Conservation (phyloP, 139 green algal species). For the Auxenochlorella pyrenoidosa region DNA sequence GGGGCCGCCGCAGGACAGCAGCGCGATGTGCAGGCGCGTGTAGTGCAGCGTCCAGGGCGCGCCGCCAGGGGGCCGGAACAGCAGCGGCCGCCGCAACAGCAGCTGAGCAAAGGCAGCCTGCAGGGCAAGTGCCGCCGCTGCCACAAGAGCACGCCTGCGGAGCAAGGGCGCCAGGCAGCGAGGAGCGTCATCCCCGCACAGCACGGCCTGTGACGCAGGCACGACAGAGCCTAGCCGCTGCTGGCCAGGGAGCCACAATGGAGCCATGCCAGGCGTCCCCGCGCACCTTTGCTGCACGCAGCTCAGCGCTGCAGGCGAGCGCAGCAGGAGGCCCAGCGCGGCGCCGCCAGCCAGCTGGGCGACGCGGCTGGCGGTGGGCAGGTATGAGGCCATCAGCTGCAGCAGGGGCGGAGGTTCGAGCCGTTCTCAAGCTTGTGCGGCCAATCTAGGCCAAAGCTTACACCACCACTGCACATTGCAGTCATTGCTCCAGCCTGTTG, state of each 20-base stretch:
- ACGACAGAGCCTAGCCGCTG: neutral
- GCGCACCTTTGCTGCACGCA: neutral
- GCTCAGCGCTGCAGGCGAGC: neutral
- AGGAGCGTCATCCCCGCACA: too few species aligned
- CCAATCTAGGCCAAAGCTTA: too few species aligned
- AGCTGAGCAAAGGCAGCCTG: neutral
- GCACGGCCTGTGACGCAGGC: too few species aligned
- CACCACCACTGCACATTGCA: too few species aligned
- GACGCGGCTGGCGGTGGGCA: neutral
- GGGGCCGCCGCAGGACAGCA: neutral
- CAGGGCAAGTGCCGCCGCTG: neutral
- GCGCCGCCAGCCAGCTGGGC: neutral
- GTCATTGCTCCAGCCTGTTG: too few species aligned
- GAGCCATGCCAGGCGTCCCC: too few species aligned
- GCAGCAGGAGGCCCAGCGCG: constrained; percentile 9
- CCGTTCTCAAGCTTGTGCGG: too few species aligned
- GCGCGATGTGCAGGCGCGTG: neutral
- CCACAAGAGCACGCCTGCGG: neutral
- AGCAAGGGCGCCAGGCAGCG: too few species aligned
- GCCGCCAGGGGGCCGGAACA: neutral
- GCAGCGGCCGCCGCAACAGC: neutral
- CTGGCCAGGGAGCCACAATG: too few species aligned
- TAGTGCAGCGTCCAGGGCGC: neutral
- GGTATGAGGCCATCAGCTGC: neutral
- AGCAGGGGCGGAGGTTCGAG: too few species aligned